Evolutionary conservation across 768 basidiomycete species (phyloP).

Genomic region (Tephrocybe rancida): DNA sequence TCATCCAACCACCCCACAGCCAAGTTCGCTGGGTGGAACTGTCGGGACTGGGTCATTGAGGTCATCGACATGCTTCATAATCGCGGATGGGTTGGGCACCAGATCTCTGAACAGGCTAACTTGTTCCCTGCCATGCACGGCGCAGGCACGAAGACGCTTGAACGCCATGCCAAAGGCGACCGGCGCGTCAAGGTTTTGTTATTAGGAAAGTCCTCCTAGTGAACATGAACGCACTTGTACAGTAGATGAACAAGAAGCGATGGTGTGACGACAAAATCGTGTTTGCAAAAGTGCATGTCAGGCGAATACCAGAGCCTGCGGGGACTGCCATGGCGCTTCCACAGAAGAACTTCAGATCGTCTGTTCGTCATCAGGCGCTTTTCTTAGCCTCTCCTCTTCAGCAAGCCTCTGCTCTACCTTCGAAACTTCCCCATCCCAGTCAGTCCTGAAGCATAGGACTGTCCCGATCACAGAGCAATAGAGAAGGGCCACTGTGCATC

Average conservation of each 20-base stretch:
- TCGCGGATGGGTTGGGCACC: neutral
- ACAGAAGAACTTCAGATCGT: neutral
- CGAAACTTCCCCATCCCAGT: conserved; percentile 56
- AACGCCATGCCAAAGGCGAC: neutral
- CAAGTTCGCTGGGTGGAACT: conserved; percentile 9
- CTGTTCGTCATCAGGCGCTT: neutral
- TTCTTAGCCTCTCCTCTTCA: conserved; percentile 6
- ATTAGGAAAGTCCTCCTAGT: neutral
- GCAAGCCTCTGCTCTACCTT: conserved; percentile 31
- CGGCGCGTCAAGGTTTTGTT: neutral
- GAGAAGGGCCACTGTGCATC: conserved; percentile 51
- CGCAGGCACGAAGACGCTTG: conserved; percentile 6
- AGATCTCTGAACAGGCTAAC: neutral
- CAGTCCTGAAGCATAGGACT: conserved; percentile 39
- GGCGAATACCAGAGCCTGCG: too few species aligned
- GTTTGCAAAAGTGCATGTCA: too few species aligned
- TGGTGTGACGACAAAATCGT: too few species aligned
- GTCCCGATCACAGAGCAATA: conserved; percentile 41
- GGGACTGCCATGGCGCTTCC: neutral
- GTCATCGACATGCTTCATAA: conserved; percentile 3
- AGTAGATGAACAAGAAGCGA: too few species aligned
- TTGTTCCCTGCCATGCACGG: neutral
- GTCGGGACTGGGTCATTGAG: conserved; percentile 12
- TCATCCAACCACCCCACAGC: neutral
- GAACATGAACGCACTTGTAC: neutral